Base-by-base conservation (phyloP, 768 basidiomycete genomes). In the Rhizopogon sp. region DNA sequence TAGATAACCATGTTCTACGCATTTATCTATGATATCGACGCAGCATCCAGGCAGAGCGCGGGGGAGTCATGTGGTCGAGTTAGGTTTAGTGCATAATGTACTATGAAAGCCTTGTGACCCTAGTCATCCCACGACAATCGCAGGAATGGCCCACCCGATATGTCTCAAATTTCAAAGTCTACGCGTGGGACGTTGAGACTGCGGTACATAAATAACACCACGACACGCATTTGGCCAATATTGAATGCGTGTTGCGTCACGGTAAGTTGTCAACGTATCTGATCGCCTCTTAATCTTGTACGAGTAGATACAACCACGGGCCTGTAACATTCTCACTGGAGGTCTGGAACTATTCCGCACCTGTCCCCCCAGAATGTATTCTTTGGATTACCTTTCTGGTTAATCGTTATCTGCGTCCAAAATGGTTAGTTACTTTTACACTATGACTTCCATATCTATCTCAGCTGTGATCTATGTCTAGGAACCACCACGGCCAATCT, bases 341-440 rank as follows among this genome's bases (percentile, higher is more conserved):
- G 4, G 25, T 25, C 25, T 25, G 97, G 97, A 0, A 98, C 97
- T 1, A 81, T 99, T 13, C 95, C 97, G 2, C 93, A 94, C 66
- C 78, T 98, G 1, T 86, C 93, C 1, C 95, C 98, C 63, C 97
- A 99, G 71, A 99, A 98, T 74, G 82, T 89, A 2, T 99, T 98
- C 66, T 77, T 99, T 33, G 97, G 97, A 6, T 73, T 93, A n/a
- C 97, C 97, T 1, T 75, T 97, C 5, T 74, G 90, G 7, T 75
- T 98, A 1, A 82, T 87, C 7, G 91, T 90, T 10, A 76, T 95
- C 33, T 82, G 98, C 6, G 82, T 98, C 14, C 79, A 87, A 60
- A 88, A 89, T 57, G 83, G 97, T 93, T 56, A 50, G 78, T 61
- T 56, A 35, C 25, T 25, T 39, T 16, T 25, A 49, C 16, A 31